Evolutionary conservation across 768 basidiomycete genomes (phyloP).

Genomic region (Tricholoma furcatifolium): DNA sequence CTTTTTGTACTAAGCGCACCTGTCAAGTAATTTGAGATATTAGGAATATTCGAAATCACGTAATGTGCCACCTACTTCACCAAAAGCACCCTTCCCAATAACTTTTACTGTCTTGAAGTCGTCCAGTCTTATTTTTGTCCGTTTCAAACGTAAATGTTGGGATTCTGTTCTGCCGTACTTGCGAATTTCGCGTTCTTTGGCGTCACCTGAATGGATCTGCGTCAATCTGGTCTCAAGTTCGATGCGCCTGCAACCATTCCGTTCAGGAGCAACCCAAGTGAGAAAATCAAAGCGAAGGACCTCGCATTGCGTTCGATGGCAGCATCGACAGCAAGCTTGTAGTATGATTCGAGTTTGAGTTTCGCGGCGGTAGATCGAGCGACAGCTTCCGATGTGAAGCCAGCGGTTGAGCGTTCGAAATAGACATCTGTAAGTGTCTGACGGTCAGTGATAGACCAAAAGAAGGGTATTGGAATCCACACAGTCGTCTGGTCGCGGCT

Average conservation of each 20-base stretch:
- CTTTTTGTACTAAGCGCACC: constrained; percentile 96
- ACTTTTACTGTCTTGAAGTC: constrained; percentile 98
- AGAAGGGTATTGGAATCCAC: constrained; percentile 14
- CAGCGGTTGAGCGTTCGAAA: constrained; percentile 83
- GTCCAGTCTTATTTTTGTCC: constrained; percentile 89
- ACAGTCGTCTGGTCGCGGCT: constrained; percentile 46
- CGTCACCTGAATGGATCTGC: constrained; percentile 72
- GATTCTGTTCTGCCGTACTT: constrained; percentile 86
- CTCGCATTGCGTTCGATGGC: constrained; percentile 95
- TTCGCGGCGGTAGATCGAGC: constrained; percentile 92
- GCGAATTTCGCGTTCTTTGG: constrained; percentile 85
- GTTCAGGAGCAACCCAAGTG: neutral
- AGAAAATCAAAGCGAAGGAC: constrained; percentile 36
- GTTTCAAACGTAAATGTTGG: constrained; percentile 85
- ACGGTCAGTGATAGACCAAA: constrained; percentile 6
- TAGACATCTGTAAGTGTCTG: constrained; percentile 73
- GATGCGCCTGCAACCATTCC: constrained; percentile 59
- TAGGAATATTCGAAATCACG: neutral
- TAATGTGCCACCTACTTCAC: constrained; percentile 62
- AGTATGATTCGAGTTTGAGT: constrained; percentile 95
- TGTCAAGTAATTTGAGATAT: constrained; percentile 24
- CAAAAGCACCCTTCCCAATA: constrained; percentile 98
- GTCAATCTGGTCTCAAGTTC: constrained; percentile 85
- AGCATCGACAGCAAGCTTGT: constrained; percentile 96
- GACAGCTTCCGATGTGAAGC: constrained; percentile 83